Evolutionary conservation across 108 stramenopile genomes (phyloP), one percentile per base, ranked within the genome.

Genomic region (Nitzschia sp.): DNA sequence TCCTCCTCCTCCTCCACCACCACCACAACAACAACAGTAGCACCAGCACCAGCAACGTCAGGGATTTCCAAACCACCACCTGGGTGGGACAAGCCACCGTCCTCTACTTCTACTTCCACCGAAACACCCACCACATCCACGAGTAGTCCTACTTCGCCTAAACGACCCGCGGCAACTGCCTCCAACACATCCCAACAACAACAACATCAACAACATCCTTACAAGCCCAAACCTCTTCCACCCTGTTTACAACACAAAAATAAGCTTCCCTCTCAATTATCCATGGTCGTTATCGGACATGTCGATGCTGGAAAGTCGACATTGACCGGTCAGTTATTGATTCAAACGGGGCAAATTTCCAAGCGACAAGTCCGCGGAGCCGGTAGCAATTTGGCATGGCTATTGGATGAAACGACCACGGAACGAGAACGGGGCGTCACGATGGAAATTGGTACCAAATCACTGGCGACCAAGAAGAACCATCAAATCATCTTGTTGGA

Each of bases 361-460:
- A 70, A 72, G 73, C 86, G 84, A 58, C 79, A 59, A 36, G 76
- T 82, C 44, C 81, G 82, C 30, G 80, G 81, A 30, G 57, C 75
- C 60, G 45, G 58, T 64, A 56, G 69, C 59, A 57, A 94, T 89
- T 91, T 92, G 56, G 96, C 96, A 26, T 99, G 97, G 97, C 83
- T 98, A 48, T 81, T 98, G 47, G 98, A 98, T 85, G 98, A 98
- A 76, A 91, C 97, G 53, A 97, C 97, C 86, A 85, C 88, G 58
- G 99, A 99, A 83, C 97, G 98, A 34, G 97, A 96, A 78, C 94
- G 96, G 19, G 98, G 98, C n/a, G 97, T 98, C 60, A 99, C 99
- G 69, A 99, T 99, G 90, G 97, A 99, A 65, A 95, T 98, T 59
- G 96, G 96, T 23, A 88, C 98, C 68, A 98, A 95, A 82, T 85